These are phyloP conservation scores for Stephanodiscus triporus DNA, from an alignment of 108 stramenopile genomes.

Conservation along the genomic window DNA sequence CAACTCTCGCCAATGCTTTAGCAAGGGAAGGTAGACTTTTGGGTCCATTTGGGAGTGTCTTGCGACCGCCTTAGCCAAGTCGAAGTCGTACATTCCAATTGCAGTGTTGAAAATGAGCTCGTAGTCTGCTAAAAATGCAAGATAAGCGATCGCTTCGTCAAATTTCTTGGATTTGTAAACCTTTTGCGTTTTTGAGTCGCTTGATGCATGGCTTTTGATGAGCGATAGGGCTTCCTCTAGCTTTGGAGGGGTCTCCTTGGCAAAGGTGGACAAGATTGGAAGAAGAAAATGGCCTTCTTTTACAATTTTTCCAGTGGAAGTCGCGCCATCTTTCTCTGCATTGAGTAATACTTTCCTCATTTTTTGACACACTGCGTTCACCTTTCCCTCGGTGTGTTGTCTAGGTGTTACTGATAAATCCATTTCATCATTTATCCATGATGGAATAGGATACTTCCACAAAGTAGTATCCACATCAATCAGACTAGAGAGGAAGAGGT, in stretches of 20 bases:
- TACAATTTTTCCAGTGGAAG: constrained; percentile 39
- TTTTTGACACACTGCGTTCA: constrained; percentile 73
- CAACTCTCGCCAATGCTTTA: constrained; percentile 72
- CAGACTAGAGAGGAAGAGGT: constrained; percentile 82
- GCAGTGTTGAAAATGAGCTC: constrained; percentile 86
- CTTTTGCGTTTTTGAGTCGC: constrained; percentile 23
- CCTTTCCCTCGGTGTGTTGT: constrained; percentile 68
- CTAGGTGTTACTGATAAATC: constrained; percentile 1
- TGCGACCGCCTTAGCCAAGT: constrained; percentile 88
- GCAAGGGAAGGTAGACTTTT: constrained; percentile 87
- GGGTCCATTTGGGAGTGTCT: constrained; percentile 94
- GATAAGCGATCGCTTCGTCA: constrained; percentile 84
- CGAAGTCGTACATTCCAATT: constrained; percentile 91
- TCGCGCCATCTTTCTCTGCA: constrained; percentile 51
- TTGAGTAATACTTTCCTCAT: constrained; percentile 71
- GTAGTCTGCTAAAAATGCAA: constrained; percentile 90
- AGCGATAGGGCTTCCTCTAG: constrained; percentile 78
- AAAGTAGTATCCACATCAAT: constrained; percentile 71
- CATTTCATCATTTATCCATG: constrained; percentile 46
- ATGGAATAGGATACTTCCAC: constrained; percentile 75
- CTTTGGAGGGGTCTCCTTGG: constrained; percentile 83
- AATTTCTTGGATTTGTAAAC: constrained; percentile 70
- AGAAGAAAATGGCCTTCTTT: constrained; percentile 75
- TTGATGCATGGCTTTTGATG: constrained; percentile 61
- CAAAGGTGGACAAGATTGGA: constrained; percentile 87